Base-by-base conservation (phyloP, 2,329 filamentous ascomycete species). In the Trichoderma aggressivum region DNA sequence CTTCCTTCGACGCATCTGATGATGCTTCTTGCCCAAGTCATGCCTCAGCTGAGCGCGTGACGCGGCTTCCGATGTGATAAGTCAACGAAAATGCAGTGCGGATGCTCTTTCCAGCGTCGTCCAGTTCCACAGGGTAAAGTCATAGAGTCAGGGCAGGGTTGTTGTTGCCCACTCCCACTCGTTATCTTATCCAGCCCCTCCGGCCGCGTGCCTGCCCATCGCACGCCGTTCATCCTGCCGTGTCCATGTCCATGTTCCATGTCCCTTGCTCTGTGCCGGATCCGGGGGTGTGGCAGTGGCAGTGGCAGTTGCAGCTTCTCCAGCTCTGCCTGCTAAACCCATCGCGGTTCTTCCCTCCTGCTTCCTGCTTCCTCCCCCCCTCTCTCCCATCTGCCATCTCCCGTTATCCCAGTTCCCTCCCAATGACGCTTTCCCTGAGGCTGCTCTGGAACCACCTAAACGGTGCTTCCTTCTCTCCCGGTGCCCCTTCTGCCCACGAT, bases 1-100 rank as follows among this genome's bases (percentile, higher is more conserved):
- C 64, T 47, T 43, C 30, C 39, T 69, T 24, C 8, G 16, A 24
- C 16, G 65, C 26, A 43, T 67, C 64, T 67, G 64, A 47, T 39
- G 55, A 67, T 28, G 53, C 64, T 43, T 58, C 64, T 24, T 59
- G 28, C 21, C 28, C 39, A 24, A 30, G 65, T 69, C n/a, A 39
- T 58, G 50, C 28, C 55, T 30, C 62, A 66, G 50, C 65, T 50
- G 56, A 50, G 65, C 65, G 65, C 65, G 65, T 69, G 65, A 69
- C 56, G 56, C 56, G 32, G 55, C 39, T 24, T 30, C 39, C 16
- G 36, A 69, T 69, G 65, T 69, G 65, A 61, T 50, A n/a, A 69
- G 56, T 61, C 65, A 69, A 69, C 30, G 65, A 34, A 50, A 36
- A 28, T 47, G 12, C 18, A 26, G n/a, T 12, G 36, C 65, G 14